Evolutionary conservation across 192 early-diverging fungal species (phyloP).

Genomic region (Cetraspora pellucida): DNA sequence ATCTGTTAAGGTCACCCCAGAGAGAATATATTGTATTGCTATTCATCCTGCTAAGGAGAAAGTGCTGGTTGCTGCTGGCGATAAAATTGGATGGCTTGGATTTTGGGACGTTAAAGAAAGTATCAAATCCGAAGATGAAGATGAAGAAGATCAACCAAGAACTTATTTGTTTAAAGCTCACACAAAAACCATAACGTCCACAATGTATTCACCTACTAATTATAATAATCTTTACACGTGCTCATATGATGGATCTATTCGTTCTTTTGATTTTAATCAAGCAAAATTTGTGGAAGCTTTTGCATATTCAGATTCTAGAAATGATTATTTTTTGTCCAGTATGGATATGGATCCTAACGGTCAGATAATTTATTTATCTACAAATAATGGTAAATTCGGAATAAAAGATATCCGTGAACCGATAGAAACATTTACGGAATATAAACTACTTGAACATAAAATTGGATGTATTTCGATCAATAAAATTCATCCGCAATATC

Average conservation of each 20-base stretch:
- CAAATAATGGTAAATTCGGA: constrained; percentile 53
- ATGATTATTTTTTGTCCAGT: constrained; percentile 42
- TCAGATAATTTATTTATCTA: constrained; percentile 57
- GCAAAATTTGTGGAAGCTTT: constrained; percentile 54
- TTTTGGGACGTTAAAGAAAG: constrained; percentile 63
- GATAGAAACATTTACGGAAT: constrained; percentile 2
- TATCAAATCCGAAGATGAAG: constrained; percentile 41
- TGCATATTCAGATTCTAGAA: constrained; percentile 36
- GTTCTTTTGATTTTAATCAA: constrained; percentile 61
- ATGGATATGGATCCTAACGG: constrained; percentile 47
- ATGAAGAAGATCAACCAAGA: constrained; percentile 51
- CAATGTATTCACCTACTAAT: constrained; percentile 53
- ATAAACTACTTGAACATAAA: constrained; percentile 55
- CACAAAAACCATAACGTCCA: constrained; percentile 48
- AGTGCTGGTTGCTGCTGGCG: constrained; percentile 54
- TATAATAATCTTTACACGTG: constrained; percentile 51
- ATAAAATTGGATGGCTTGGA: constrained; percentile 52
- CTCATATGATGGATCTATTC: constrained; percentile 64
- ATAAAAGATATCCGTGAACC: constrained; percentile 55
- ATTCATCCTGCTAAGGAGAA: constrained; percentile 59
- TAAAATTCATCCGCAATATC: constrained; percentile 46
- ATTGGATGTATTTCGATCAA: constrained; percentile 66
- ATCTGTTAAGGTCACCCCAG: constrained; percentile 54
- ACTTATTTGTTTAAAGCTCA: constrained; percentile 59
- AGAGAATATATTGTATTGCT: constrained; percentile 51